These are phyloP conservation scores for Viola odorata DNA, from an alignment of 345 rosid genomes.

Conservation along the genomic window DNA sequence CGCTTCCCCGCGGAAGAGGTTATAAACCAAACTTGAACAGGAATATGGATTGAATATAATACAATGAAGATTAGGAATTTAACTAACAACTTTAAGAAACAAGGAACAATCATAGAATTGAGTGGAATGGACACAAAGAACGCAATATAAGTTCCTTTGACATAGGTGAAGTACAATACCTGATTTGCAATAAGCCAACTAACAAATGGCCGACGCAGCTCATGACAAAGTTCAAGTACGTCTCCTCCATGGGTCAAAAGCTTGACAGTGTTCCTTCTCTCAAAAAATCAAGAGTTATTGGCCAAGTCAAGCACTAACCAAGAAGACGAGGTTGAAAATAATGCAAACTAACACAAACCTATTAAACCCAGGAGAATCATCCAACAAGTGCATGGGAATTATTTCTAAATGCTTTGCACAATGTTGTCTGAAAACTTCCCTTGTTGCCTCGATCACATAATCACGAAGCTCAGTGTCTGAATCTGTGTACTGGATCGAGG, in stretches of 20 bases:
- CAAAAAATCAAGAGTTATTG: conserved; percentile 28
- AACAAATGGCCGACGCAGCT: conserved; percentile 81
- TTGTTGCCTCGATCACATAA: conserved; percentile 62
- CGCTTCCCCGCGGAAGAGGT: no score
- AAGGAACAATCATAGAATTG: no score
- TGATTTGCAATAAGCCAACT: conserved; percentile 61
- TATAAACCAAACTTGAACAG: no score
- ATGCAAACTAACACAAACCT: conserved; percentile 40
- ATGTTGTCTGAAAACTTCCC: conserved; percentile 74
- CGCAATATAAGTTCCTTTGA: background rate
- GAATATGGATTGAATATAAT: no score
- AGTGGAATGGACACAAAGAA: no score
- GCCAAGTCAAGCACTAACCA: conserved; percentile 15
- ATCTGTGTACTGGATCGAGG: conserved; percentile 50
- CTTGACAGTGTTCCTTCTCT: conserved; percentile 75
- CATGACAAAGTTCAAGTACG: conserved; percentile 85
- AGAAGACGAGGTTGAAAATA: conserved; percentile 8
- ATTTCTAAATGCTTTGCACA: conserved; percentile 85
- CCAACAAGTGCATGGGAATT: conserved; percentile 58
- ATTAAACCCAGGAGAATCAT: conserved; percentile 50
- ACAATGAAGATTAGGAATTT: no score
- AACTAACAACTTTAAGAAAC: no score
- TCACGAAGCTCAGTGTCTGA: conserved; percentile 73
- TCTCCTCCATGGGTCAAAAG: conserved; percentile 89
- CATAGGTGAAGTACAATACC: conserved; percentile 34